Evolutionary conservation across 495 filamentous ascomycete species (phyloP), one percentile per base, ranked within the genome.

Genomic region (Daldinia grandis): DNA sequence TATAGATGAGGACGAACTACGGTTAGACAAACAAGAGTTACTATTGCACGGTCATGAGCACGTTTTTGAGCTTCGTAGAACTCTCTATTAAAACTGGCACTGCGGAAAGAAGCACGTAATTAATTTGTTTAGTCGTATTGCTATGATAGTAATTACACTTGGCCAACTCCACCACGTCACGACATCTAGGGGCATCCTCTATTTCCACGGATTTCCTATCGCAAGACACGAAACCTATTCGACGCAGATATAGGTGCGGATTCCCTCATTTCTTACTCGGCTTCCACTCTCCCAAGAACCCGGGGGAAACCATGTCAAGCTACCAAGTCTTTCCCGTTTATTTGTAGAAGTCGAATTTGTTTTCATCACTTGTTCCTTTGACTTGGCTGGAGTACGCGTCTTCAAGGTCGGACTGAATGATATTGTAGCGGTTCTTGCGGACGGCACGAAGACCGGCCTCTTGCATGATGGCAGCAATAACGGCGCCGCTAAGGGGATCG

Each of bases 401-500:
- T 78, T 99, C 95, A 55, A 99, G 83, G 78, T 99, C 95, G 47
- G 85, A 87, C 82, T 98, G 96, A 74, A 99, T 97, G 78, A 99
- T 98, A 76, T 98, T 98, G 81, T 99, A 99, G 69, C 95, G 84
- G 79, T 99, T 99, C 88, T 99, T 99, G 75, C 95, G 87, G 56
- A 99, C 96, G 44, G 95, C 95, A 61, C 95, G 88, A 66, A 99
- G 84, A 66, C 95, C 95, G 38, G 95, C 96, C 81, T 99, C 95
- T 80, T 99, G 95, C 95, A 99, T 98, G 78, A 99, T 96, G 27
- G 95, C 95, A 19, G 95, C 95, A 80, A 99, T 99, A 69, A 98
- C 90, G 47, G 95, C 95, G 72, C 95, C 95, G 67, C 91, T 95
- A 68, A 99, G 80, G 1, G 95, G 94, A 79, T 99, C 95, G 75